Evolutionary conservation across 2,329 filamentous ascomycete genomes (phyloP).

Genomic region (Paraphoma sp.): DNA sequence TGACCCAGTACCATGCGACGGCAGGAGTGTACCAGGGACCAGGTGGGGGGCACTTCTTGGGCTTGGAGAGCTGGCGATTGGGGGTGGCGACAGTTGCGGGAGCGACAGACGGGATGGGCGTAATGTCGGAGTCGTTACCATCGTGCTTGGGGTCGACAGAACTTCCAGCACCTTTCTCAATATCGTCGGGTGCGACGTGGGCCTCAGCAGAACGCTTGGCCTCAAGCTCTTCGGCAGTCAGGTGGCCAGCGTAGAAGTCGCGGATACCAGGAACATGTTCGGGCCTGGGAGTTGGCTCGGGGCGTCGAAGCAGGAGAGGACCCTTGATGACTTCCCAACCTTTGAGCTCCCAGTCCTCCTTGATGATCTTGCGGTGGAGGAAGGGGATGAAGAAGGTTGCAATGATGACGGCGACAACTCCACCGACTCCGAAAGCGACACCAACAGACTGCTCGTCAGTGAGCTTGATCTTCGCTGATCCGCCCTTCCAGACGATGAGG

Average conservation of each 20-base stretch:
- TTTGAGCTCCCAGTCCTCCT: constrained; percentile 67
- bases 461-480: constrained; percentile 55
- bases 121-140: constrained; percentile 27
- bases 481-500: constrained; percentile 52
- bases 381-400: constrained; percentile 65
- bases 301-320: constrained; percentile 58
- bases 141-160: constrained; percentile 11
- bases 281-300: constrained; percentile 47
- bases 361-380: constrained; percentile 64
- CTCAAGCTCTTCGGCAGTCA: constrained; percentile 61
- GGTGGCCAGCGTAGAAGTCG: constrained; percentile 64
- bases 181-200: constrained; percentile 20
- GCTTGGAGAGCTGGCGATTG: constrained; percentile 15
- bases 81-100: constrained; percentile 1
- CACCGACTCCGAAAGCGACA: constrained; percentile 62
- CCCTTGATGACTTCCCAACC: constrained; percentile 62
- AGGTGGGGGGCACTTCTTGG: constrained; percentile 35
- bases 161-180: constrained; percentile 31
- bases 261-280: constrained; percentile 52
- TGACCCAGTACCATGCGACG: constrained; percentile 55
- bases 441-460: constrained; percentile 58
- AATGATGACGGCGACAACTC: constrained; percentile 58
- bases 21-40: constrained; percentile 53
- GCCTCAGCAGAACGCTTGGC: constrained; percentile 29
- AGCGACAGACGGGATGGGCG: constrained; percentile 11